These are phyloP conservation scores for Pulveroboletus sp. DNA, from an alignment of 768 basidiomycete genomes.

Conservation along the genomic window DNA sequence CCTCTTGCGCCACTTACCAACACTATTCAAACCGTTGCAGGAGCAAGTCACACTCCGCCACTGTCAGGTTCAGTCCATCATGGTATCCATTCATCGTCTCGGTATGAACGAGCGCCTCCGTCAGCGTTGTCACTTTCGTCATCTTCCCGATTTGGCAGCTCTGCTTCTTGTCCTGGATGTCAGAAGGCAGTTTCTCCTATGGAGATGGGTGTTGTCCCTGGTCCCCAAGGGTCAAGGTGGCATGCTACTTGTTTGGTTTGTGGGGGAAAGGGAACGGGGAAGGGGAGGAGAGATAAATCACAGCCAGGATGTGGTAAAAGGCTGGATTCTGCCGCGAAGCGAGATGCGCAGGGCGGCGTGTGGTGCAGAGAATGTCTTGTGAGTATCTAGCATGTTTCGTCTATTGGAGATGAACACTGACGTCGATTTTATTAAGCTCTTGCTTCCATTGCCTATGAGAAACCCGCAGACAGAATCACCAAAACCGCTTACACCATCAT, in stretches of 20 bases:
- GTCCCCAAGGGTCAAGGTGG: conserved; percentile 81
- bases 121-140: conserved; percentile 17
- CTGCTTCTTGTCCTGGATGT: conserved; percentile 72
- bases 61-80: conserved; percentile 12
- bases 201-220: conserved; percentile 84
- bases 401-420: conserved; percentile 2
- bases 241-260: conserved; percentile 76
- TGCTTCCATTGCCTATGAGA: conserved; percentile 49
- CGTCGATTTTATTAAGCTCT: conserved; percentile 40
- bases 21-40: conserved; percentile 9
- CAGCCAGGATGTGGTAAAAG: conserved; percentile 81
- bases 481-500: conserved; percentile 43
- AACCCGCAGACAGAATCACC: conserved; percentile 54
- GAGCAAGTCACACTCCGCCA: conserved; percentile 7
- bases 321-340: conserved; percentile 80
- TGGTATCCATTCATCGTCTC: conserved; percentile 28
- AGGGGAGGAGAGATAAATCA: conserved; percentile 48
- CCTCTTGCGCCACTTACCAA: conserved; percentile 21
- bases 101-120: conserved; percentile 25
- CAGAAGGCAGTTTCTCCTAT: conserved; percentile 70
- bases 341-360: conserved; percentile 61
- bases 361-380: conserved; percentile 89
- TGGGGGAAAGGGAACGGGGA: conserved; percentile 58
- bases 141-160: conserved; percentile 34
- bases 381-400: conserved; percentile 24